These are phyloP conservation scores for Fusarium napiforme DNA, from an alignment of 2,329 filamentous ascomycete genomes.

Conservation along the genomic window DNA sequence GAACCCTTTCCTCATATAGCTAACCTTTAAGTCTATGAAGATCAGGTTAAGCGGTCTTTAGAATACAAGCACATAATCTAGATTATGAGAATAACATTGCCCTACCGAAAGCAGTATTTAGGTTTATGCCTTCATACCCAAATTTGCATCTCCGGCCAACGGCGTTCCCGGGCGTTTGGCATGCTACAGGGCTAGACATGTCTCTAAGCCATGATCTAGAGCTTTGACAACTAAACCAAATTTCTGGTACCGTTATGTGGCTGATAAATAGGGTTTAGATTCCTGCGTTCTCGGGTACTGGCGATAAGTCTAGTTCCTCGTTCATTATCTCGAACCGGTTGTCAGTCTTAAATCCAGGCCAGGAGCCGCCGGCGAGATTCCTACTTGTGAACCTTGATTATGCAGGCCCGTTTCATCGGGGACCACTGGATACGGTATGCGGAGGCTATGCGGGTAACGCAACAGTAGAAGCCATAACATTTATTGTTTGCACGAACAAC, in stretches of 20 bases:
- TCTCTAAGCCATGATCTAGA: not conserved
- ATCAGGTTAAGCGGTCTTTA: accelerated
- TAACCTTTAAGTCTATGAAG: accelerated
- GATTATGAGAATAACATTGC: accelerated
- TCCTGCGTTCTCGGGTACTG: not conserved
- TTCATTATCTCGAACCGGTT: too few relatives aligned
- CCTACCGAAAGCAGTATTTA: not conserved
- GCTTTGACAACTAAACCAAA: not conserved
- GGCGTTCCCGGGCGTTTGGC: not conserved
- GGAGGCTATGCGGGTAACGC: accelerated
- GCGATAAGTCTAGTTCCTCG: too few relatives aligned
- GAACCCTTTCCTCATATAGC: accelerated
- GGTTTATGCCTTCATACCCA: not conserved
- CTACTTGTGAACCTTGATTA: accelerated
- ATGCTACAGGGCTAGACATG: not conserved
- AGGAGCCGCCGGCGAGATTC: accelerated
- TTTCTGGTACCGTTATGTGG: accelerated
- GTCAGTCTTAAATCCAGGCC: not conserved
- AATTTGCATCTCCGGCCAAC: accelerated
- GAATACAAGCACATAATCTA: not conserved
- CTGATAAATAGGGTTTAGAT: not conserved
- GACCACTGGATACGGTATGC: too few relatives aligned
- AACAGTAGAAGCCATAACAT: accelerated
- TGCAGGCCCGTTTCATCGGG: accelerated
- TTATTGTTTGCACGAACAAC: too few relatives aligned